Percentiles rank a stretch among this genome's conserved stretches.
Evolutionary conservation across 164 flowering plant species (phyloP).

Genomic region (Warburgia ugandensis): DNA sequence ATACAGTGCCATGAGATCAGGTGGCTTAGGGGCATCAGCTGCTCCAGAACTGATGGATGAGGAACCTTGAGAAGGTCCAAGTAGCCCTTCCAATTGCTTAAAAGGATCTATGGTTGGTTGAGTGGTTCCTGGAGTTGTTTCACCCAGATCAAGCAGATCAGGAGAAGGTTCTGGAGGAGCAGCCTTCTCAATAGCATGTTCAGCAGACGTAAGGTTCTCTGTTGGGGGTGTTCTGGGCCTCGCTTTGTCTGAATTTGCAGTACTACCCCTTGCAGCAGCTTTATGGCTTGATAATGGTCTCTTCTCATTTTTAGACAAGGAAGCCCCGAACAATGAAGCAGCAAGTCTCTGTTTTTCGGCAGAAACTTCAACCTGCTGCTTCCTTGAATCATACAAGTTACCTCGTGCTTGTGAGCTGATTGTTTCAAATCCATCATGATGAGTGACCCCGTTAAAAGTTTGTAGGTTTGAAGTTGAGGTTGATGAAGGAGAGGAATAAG

Average conservation of each 20-base stretch:
- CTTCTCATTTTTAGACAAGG: slow-evolving; percentile 47
- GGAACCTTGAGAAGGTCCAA: slow-evolving; percentile 32
- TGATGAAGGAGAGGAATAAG: slow-evolving; percentile 47
- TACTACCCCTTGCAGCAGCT: slow-evolving; percentile 31
- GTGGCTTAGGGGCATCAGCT: slow-evolving; percentile 19
- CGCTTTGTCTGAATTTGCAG: slow-evolving; percentile 27
- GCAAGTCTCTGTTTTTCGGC: slow-evolving; percentile 93
- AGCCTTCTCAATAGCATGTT: slow-evolving; percentile 22
- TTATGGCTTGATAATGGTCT: slow-evolving; percentile 45
- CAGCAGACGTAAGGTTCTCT: slow-evolving; percentile 10
- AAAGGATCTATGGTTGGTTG: slow-evolving; percentile 68
- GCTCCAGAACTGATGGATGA: slow-evolving; percentile 20
- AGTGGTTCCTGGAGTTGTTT: slow-evolving; percentile 28
- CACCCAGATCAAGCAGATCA: slow-evolving; percentile 87
- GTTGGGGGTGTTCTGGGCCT: slow-evolving; percentile 19
- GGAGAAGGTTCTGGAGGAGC: slow-evolving; percentile 49
- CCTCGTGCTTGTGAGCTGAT: slow-evolving; percentile 35
- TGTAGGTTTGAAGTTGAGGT: slow-evolving; percentile 39
- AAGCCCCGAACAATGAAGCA: slow-evolving; percentile 87
- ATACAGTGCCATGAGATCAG: slow-evolving; percentile 52
- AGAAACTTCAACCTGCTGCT: slow-evolving; percentile 45
- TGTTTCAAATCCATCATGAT: slow-evolving; percentile 26
- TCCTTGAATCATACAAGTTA: slow-evolving; percentile 41
- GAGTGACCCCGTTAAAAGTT: slow-evolving; percentile 43
- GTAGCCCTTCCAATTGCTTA: slow-evolving; percentile 81